Base-by-base conservation (phyloP, 2,329 filamentous ascomycete species). In the Cadophora sp. region DNA sequence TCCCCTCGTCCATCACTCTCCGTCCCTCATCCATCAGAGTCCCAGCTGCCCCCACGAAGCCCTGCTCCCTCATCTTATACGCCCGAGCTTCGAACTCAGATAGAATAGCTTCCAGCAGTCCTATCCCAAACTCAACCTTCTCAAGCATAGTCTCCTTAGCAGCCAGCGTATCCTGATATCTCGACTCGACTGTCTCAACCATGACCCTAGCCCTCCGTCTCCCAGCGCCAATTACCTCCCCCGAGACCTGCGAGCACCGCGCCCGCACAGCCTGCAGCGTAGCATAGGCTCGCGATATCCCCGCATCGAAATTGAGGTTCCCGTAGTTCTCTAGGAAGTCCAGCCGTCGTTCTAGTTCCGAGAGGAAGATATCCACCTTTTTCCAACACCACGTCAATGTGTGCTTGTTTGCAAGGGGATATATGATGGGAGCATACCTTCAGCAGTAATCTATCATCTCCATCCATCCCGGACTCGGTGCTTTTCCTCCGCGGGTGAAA, bases 321-420 rank as follows among this genome's bases (percentile, higher is more conserved):
- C 92, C 90, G 76, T 97, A 97, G 70, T 87, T 89, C 80, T 99
- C 96, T 56, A 98, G 86, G 78, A 93, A 91, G 75, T 96, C 94
- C 56, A 99, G 83, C 63, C 95, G 89, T 72, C 91, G 87, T 80
- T 96, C 94, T 51, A 99, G 85, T 77, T 98, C 94, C 47, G 90
- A 86, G 64, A 99, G 84, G 78, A 96, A 96, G 60, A 91, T 81
- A 76, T 96, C 93, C 60, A 96, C 87, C 88, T 91, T 53, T 91
- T 53, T 30, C 33, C 8, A 45, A 18, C 36, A 24, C 61, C 51
- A 18, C 36, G 36, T 65, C 51, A 65, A 53, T 55, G 24, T 24
- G 22, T 9, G 43, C 43, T 27, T 14, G 70, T 60, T 60, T 51
- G 36, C 43, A 13, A 22, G 5, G 43, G 71, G 33, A 71, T 1